A percentile compares a stretch with the other conserved stretches of the same genome.
phyloP scores from a whole-genome alignment of 345 rosid genomes.

The Tarenaya hassleriana region DNA sequence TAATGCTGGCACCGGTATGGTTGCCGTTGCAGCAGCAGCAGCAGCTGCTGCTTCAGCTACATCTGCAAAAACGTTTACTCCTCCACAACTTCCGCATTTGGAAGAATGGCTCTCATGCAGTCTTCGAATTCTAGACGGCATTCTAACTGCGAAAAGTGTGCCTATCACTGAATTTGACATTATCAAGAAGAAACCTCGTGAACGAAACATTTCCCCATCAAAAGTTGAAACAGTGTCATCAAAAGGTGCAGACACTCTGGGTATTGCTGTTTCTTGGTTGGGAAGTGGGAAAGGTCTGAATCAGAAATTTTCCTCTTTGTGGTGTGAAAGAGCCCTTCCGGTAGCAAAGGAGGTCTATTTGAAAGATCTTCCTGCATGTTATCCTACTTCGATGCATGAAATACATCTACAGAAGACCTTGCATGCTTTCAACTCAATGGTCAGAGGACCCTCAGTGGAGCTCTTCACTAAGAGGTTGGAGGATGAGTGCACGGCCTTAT shows the following conservation, averaged over 20 bases:
- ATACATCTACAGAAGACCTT: slow-evolving; percentile 55
- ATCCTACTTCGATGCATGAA: slow-evolving; percentile 65
- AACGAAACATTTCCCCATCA: slow-evolving; percentile 32
- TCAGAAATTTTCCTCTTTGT: slow-evolving; percentile 52
- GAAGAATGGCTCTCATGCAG: slow-evolving; percentile 64
- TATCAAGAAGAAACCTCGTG: slow-evolving; percentile 50
- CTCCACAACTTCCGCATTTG: slow-evolving; percentile 63
- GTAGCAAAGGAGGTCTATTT: slow-evolving; percentile 68
- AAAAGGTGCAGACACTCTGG: slow-evolving; percentile 44
- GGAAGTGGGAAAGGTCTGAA: slow-evolving; percentile 65
- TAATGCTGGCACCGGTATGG: slow-evolving; percentile 73
- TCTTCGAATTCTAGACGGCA: slow-evolving; percentile 42
- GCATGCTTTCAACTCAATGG: slow-evolving; percentile 60
- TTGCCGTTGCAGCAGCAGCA: slow-evolving; percentile 83
- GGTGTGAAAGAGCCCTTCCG: slow-evolving; percentile 78
- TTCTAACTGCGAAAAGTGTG: slow-evolving; percentile 50
- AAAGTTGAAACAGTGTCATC: slow-evolving; percentile 42
- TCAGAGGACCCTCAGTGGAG: slow-evolving; percentile 66
- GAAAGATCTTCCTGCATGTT: slow-evolving; percentile 64
- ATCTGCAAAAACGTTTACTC: slow-evolving; percentile 43
- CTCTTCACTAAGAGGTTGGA: slow-evolving; percentile 50
- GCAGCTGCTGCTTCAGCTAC: slow-evolving; percentile 82
- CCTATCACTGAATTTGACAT: slow-evolving; percentile 42
- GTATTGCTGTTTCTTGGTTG: slow-evolving; percentile 52
- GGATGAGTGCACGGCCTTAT: slow-evolving; percentile 65